Evolutionary conservation across 2,329 filamentous ascomycete species (phyloP).

Genomic region (Colletotrichum tanaceti): DNA sequence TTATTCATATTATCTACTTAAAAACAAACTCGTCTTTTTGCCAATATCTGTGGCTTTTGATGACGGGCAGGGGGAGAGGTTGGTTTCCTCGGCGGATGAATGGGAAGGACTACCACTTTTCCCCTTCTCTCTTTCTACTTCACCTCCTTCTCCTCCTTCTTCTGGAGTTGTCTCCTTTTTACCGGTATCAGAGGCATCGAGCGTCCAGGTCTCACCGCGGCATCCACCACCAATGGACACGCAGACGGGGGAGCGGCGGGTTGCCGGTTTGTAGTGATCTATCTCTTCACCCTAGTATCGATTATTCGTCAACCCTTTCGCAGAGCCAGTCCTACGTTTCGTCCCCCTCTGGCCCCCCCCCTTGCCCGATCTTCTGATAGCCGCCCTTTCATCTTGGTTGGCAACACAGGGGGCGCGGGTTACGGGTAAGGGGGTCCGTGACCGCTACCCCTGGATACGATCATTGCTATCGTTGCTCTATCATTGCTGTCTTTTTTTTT

Average conservation of each 20-base stretch:
- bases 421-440: background rate
- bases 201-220: background rate
- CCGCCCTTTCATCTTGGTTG: slow-evolving; percentile 15
- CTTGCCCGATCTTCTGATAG: slow-evolving; percentile 13
- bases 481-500: no score
- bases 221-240: background rate
- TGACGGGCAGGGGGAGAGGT: no score
- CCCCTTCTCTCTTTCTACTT: no score
- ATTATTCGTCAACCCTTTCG: background rate
- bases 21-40: no score
- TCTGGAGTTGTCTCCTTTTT: slow-evolving; percentile 1
- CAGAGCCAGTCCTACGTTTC: background rate
- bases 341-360: slow-evolving; percentile 13
- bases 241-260: background rate
- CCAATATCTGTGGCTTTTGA: no score
- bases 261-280: no score
- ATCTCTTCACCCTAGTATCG: no score
- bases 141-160: no score
- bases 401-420: background rate
- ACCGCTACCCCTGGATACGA: background rate
- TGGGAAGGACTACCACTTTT: no score
- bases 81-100: no score
- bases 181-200: background rate
- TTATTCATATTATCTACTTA: no score
- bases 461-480: no score